These are phyloP conservation scores for Anacardium occidentale DNA, from an alignment of 345 rosid species.

Conservation along the genomic window DNA sequence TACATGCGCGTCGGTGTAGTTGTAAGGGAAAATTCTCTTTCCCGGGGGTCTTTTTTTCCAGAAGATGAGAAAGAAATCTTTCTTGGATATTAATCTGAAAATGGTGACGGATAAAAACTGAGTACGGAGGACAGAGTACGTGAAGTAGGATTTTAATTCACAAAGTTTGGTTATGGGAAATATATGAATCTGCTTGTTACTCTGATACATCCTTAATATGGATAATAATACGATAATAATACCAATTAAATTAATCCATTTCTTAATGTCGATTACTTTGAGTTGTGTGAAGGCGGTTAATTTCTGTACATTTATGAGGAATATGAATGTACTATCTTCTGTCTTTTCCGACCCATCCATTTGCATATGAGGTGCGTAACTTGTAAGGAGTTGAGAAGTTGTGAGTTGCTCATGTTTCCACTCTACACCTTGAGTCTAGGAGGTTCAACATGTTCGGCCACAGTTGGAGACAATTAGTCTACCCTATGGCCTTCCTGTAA, in stretches of 20 bases:
- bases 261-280: neutral
- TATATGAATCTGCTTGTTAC: neutral
- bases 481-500: no score
- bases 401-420: no score
- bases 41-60: neutral
- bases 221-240: neutral
- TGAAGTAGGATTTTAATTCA: slow-evolving; percentile 1
- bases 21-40: slow-evolving; percentile 2
- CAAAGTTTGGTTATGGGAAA: neutral
- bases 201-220: neutral
- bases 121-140: neutral
- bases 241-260: neutral
- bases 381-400: no score
- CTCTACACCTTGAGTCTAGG: no score
- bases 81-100: slow-evolving; percentile 12
- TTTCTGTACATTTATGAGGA: no score
- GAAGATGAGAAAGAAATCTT: slow-evolving; percentile 5
- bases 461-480: no score
- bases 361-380: no score
- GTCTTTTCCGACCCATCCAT: no score
- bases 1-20: slow-evolving; percentile 10
- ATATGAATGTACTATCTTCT: no score
- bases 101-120: neutral
- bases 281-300: neutral
- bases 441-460: no score